These are phyloP conservation scores for Tilletia walkeri DNA, from an alignment of 1,284 basidiomycete species.

Conservation along the genomic window DNA sequence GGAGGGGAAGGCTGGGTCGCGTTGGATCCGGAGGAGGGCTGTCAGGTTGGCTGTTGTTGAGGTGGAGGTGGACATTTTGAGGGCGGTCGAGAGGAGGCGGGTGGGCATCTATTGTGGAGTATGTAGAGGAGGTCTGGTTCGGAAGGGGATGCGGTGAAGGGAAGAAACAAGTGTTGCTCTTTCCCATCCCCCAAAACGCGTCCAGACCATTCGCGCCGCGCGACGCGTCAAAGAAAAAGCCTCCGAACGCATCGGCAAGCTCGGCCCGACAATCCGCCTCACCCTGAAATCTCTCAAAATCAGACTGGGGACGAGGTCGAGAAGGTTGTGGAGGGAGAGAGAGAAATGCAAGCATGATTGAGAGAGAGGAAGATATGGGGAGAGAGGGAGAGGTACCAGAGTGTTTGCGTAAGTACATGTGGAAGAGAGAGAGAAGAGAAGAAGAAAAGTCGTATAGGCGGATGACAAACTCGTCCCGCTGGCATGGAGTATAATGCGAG, in stretches of 20 bases:
- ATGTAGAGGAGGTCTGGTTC: no score
- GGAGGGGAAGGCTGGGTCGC: slow-evolving; percentile 67
- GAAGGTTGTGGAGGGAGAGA: neutral
- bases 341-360: slow-evolving; percentile 9
- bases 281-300: no score
- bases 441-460: neutral
- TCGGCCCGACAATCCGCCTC: no score
- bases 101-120: neutral
- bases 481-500: no score
- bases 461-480: no score
- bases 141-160: neutral
- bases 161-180: neutral
- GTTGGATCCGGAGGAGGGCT: slow-evolving; percentile 72
- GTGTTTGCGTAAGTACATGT: slow-evolving; percentile 2
- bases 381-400: slow-evolving; percentile 8
- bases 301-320: neutral
- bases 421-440: neutral
- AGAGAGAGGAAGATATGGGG: slow-evolving; percentile 1
- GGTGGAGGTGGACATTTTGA: neutral
- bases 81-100: neutral
- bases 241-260: neutral
- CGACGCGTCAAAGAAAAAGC: neutral
- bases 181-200: neutral
- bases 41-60: neutral
- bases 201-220: neutral